Base-by-base conservation (phyloP, 2,329 filamentous ascomycete genomes). In the Dryadomyces quercivorus region DNA sequence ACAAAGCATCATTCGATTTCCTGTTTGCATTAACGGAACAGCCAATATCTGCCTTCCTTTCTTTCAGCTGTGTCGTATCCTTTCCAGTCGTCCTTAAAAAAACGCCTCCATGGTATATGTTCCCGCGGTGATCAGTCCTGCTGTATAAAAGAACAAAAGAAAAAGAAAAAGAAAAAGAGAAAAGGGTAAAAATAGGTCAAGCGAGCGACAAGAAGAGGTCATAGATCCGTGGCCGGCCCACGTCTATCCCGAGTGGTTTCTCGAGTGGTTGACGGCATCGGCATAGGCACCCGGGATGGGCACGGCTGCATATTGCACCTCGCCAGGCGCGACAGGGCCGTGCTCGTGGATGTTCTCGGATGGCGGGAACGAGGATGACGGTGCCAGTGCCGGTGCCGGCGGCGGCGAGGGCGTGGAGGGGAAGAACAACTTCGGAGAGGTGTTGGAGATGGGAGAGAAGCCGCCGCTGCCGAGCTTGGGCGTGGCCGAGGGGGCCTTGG, bases 221-320 rank as follows among this genome's bases (percentile, higher is more conserved):
- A n/a, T 5, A 20, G 18, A 20, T n/a, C 6, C 22, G 40, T 15
- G 9, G 10, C 2, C 26, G 8, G 21, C 38, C 15, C 3, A 50
- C 18, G 42, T 34, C 42, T 56, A 54, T 52, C 52, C 72, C 38
- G 78, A 31, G 26, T 31, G 26, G 26, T 31, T 31, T 31, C 26
- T 31, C 26, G 26, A 78, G 67, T 73, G 76, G 55, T 81, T 61
- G 6, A 73, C 74, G 56, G 74, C 73, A 50, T 75, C 77, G 7
- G 77, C 73, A 65, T 96, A 96, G 0, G 90, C 87, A 6, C 86
- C 87, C 0, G 92, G 92, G 57, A 96, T 95, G 0, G 91, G 88
- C 36, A 96, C 92, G 21, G 85, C 74, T 13, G 84, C 91, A 68
- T 95, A 96, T 50, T 83, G 81, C 62, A 86, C 81, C 75, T 96